These are phyloP conservation scores for Fusarium concolor DNA, from an alignment of 2,329 filamentous ascomycete genomes.

Conservation along the genomic window DNA sequence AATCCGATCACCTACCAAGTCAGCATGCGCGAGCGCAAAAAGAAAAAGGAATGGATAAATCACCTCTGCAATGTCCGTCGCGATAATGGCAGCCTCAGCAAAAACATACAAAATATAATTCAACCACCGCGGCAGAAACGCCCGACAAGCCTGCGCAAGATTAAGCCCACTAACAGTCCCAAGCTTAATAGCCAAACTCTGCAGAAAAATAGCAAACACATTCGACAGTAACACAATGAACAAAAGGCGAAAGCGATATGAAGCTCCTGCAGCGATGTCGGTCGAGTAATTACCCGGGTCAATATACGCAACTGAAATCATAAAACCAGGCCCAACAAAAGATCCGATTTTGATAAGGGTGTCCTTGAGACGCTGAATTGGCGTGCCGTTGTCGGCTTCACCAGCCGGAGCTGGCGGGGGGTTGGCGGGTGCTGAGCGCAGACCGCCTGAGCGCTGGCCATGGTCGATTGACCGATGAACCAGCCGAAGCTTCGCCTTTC, in stretches of 20 bases:
- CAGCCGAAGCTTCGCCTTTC: background rate
- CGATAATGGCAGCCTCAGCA: constrained; percentile 75
- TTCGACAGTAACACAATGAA: constrained; percentile 47
- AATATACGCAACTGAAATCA: constrained; percentile 11
- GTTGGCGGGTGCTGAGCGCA: constrained; percentile 2
- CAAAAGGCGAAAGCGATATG: background rate
- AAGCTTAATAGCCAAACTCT: constrained; percentile 75
- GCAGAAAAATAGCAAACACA: constrained; percentile 76
- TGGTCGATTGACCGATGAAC: constrained; percentile 20
- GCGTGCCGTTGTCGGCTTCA: background rate
- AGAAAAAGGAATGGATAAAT: fast-evolving
- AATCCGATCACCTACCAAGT: constrained; percentile 72
- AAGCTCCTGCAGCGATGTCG: constrained; percentile 7
- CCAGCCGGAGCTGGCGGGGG: background rate
- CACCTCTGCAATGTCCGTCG: constrained; percentile 75
- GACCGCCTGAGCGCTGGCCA: constrained; percentile 59
- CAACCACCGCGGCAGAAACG: constrained; percentile 73
- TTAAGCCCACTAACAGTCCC: constrained; percentile 76
- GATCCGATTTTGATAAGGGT: background rate
- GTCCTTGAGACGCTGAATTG: background rate
- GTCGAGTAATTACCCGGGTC: constrained; percentile 11
- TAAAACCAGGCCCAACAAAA: constrained; percentile 5
- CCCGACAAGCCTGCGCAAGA: constrained; percentile 73
- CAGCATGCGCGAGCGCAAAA: background rate
- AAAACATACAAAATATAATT: constrained; percentile 71